Percentiles rank a stretch among this genome's conserved stretches.
phyloP scores from a whole-genome alignment of 768 basidiomycete genomes.

The Xerocomus potaroensis region DNA sequence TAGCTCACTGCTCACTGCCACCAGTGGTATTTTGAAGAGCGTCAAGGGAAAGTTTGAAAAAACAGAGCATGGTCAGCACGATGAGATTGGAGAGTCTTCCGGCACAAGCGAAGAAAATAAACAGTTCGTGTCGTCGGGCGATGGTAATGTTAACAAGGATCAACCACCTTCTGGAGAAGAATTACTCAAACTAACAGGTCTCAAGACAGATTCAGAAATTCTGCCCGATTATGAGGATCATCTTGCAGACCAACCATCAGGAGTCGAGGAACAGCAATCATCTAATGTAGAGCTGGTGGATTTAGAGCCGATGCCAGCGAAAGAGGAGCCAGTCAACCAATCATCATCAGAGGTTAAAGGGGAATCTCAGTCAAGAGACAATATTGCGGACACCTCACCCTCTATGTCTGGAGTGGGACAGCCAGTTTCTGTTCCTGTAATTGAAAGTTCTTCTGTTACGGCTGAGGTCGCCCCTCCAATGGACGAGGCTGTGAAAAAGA shows the following conservation, averaged over 20 bases:
- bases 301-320: not conserved
- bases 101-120: slow-evolving; percentile 3
- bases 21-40: slow-evolving; percentile 49
- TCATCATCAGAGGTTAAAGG: slow-evolving; percentile 2
- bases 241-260: slow-evolving; percentile 10
- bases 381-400: not conserved
- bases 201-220: slow-evolving; percentile 35
- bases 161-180: slow-evolving; percentile 38
- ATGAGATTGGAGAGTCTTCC: slow-evolving; percentile 18
- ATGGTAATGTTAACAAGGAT: slow-evolving; percentile 15
- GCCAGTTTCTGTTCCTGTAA: slow-evolving; percentile 10
- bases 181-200: slow-evolving; percentile 48
- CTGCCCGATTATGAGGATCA: slow-evolving; percentile 62
- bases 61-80: slow-evolving; percentile 15
- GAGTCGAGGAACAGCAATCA: slow-evolving; percentile 4
- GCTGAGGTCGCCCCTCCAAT: slow-evolving; percentile 1
- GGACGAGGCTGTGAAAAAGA: slow-evolving; percentile 26
- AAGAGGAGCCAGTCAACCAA: slow-evolving; percentile 1
- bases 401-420: not conserved
- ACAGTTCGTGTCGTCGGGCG: slow-evolving; percentile 15
- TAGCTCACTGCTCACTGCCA: slow-evolving; percentile 51
- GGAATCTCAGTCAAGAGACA: slow-evolving; percentile 1
- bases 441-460: slow-evolving; percentile 5
- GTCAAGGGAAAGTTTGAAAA: slow-evolving; percentile 42
- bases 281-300: slow-evolving; percentile 3